Base-by-base conservation (phyloP, 257 asterid genomes). In the Rehmannia glutinosa region DNA sequence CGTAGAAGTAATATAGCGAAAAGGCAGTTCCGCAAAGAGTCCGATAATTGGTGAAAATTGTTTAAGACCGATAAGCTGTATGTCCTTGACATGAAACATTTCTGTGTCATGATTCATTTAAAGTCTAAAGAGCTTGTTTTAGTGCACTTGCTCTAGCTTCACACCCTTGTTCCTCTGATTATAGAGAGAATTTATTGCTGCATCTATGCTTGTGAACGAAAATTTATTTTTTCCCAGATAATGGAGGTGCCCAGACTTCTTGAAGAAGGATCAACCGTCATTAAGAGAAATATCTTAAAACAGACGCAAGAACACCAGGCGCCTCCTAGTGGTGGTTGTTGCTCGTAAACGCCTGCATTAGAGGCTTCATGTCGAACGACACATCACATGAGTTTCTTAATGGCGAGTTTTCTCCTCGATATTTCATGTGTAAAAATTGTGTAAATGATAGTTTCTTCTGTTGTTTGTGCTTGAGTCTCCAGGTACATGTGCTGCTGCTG, bases 211-310 rank as follows among this genome's bases (percentile, higher is more conserved):
- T 62, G 54, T 16, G 30, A 30, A n/a, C n/a, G 33, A 25, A 27
- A 11, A 36, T 62, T 17, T 6, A 2, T 0, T 8, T 39, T 13
- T 24, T 21, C 30, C 42, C 92, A 92, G 98, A 86, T 92, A 60
- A 86, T 92, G 98, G 97, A 89, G 82, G 89, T 86, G 76, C 98
- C 98, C 3, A 81, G 91, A 62, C 86, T 87, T 46, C 72, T 87
- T 53, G 97, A 87, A 80, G 97, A 89, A 79, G 96, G 96, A 65
- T 87, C 93, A 35, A 50, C 81, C 1, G 89, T 82, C 58, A 90
- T 54, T 1, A 50, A 87, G 90, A 83, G 96, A 70, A 86, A 80
- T 75, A 87, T 86, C 75, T 72, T 92, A 45, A 87, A 83, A 77
- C 96, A 84, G 78, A 84, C 86, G 73, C 96, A 82, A 80, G 96